A percentile compares a stretch with the other conserved stretches of the same genome.
These are phyloP conservation scores for Quercus tomentella DNA, from an alignment of 331 rosid species.

Conservation along the genomic window DNA sequence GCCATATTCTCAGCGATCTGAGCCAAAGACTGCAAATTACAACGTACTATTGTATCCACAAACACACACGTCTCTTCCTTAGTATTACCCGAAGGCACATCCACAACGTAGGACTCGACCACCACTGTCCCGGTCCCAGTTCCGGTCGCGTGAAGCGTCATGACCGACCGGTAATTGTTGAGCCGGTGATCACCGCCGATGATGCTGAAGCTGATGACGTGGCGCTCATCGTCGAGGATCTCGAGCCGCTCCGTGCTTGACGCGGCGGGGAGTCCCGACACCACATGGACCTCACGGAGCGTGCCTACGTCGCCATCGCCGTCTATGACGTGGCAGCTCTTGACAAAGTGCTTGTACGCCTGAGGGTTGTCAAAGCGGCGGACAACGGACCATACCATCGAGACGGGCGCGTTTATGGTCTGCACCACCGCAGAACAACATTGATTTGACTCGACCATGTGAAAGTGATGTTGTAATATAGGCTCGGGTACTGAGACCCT, in stretches of 20 bases:
- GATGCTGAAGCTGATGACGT: slow-evolving; percentile 84
- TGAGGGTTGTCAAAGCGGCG: slow-evolving; percentile 89
- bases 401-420: slow-evolving; percentile 53
- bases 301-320: slow-evolving; percentile 63
- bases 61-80: slow-evolving; percentile 88
- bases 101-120: slow-evolving; percentile 84
- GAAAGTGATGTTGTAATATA: slow-evolving; percentile 42
- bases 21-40: slow-evolving; percentile 82
- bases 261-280: slow-evolving; percentile 88
- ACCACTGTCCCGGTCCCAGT: slow-evolving; percentile 52
- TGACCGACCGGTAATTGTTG: slow-evolving; percentile 81
- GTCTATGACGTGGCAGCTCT: slow-evolving; percentile 76
- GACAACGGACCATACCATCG: slow-evolving; percentile 76
- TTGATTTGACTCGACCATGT: slow-evolving; percentile 51
- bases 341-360: slow-evolving; percentile 86
- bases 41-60: slow-evolving; percentile 82
- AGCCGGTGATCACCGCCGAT: slow-evolving; percentile 94
- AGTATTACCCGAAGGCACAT: slow-evolving; percentile 80
- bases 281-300: slow-evolving; percentile 75
- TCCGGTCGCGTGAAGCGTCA: slow-evolving; percentile 55
- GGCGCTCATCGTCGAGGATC: slow-evolving; percentile 90
- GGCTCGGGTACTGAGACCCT: slow-evolving; percentile 12
- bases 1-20: slow-evolving; percentile 69
- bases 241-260: slow-evolving; percentile 86
- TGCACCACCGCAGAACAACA: slow-evolving; percentile 73